phyloP scores from a whole-genome alignment of 2,329 filamentous ascomycete genomes.

The Pseudogymnoascus sp. region DNA sequence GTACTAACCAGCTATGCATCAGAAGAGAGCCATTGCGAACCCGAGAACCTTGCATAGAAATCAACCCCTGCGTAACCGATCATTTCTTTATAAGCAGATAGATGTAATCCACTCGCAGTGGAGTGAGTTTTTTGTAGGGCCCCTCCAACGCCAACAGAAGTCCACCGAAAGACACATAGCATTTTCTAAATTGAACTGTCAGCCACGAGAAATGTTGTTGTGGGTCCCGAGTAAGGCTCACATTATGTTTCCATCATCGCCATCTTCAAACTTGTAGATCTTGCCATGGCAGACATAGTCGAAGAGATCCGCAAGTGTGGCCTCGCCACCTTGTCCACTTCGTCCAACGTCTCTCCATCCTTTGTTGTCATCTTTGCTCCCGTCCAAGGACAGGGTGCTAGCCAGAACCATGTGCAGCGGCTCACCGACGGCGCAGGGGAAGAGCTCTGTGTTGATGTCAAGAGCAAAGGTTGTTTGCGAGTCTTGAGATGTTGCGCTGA shows the following conservation, averaged over 20 bases:
- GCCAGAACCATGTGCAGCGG: slow-evolving; percentile 74
- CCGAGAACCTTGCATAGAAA: slow-evolving; percentile 16
- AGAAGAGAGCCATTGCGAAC: slow-evolving; percentile 3
- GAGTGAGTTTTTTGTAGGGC: slow-evolving; percentile 90
- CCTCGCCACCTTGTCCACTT: slow-evolving; percentile 42
- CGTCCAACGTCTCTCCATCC: slow-evolving; percentile 74
- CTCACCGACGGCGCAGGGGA: slow-evolving; percentile 67
- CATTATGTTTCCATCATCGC: slow-evolving; percentile 73
- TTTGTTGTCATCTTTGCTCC: slow-evolving; percentile 64
- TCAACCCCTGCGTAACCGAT: slow-evolving; percentile 11
- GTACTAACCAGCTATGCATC: not conserved
- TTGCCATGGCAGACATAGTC: slow-evolving; percentile 86
- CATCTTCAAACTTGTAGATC: slow-evolving; percentile 82
- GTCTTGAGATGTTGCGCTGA: slow-evolving; percentile 69
- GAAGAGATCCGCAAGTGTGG: slow-evolving; percentile 66
- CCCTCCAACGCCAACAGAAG: slow-evolving; percentile 85
- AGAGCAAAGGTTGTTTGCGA: slow-evolving; percentile 69
- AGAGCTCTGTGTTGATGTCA: slow-evolving; percentile 91
- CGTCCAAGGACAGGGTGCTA: slow-evolving; percentile 78
- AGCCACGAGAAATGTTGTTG: not conserved
- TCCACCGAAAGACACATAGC: slow-evolving; percentile 89
- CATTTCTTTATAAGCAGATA: slow-evolving; percentile 93
- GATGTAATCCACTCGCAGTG: slow-evolving; percentile 83
- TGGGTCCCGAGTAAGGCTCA: slow-evolving; percentile 40
- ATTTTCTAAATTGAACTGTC: slow-evolving; percentile 54